Base-by-base conservation (phyloP, 495 filamentous ascomycete genomes). In the Friedmanniomyces simplex region DNA sequence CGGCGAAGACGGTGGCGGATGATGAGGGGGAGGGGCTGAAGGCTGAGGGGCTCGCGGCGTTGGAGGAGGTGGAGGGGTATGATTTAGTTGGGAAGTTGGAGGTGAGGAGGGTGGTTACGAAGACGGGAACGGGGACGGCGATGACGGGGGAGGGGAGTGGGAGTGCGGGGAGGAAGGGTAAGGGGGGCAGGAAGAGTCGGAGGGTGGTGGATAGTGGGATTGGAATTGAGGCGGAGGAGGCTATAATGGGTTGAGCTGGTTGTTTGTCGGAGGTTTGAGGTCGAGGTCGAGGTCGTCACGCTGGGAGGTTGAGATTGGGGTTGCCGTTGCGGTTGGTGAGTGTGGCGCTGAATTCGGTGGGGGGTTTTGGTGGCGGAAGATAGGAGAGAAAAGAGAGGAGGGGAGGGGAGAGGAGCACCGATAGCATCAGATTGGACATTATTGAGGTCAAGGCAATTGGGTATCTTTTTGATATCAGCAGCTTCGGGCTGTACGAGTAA, bases 191-290 rank as follows among this genome's bases (percentile, higher is more conserved):
- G 21, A 60, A 60, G 57, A 47, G 21, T 13, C 47, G 26, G 37
- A 46, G 43, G 50, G 41, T 60, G 13, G 28, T 36, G 1, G 57
- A 60, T 34, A 60, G 57, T 42, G 57, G 50, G 42, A 55, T 54
- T 50, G 50, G 50, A 5, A 25, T 60, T 14, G 50, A 54, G 13
- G 53, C 5, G 22, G 55, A 43, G 22, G 18, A n/a, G 14, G 39
- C 39, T 3, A 20, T 16, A 13, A 16, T 16, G 39, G 39, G 55
- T 22, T 49, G 46, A 45, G 14, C n/a, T n/a, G 21, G 41, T 22
- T n/a, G n/a, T n/a, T n/a, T n/a, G n/a, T n/a, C n/a, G n/a, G 16
- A 10, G 28, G 28, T 32, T 32, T 32, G 28, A 32, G 28, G 28
- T 32, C n/a, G 28, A 32, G 28, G 28, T 32, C n/a, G n/a, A n/a